Evolutionary conservation across 2,329 filamentous ascomycete species (phyloP), one percentile per base, ranked within the genome.

Genomic region (Aspergillus latus): DNA sequence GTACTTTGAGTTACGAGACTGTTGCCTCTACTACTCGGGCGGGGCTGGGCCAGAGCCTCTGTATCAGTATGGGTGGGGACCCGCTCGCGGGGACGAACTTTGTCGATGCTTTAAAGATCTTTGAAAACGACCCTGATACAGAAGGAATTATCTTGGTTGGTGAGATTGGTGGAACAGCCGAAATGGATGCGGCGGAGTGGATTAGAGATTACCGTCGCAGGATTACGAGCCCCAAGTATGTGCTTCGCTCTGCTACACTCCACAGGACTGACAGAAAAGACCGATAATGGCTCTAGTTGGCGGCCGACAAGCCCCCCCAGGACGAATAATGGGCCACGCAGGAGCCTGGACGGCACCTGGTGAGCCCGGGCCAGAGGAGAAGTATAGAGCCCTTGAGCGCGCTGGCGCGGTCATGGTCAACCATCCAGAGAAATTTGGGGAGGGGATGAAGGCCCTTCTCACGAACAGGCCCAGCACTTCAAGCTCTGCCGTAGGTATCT

Each of bases 1-100:
- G 89, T 1, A 93, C 89, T 0, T 74, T 93, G 40, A 90, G 88
- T 59, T 93, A 92, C 65, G 89, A 93, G 70, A 85, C 89, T 1
- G 89, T 92, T 1, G 89, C 87, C 0, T 86, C 88, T 1, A 85
- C 89, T 26, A 89, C 87, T 5, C 80, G 85, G 59, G 86, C 84
- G n/a, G 88, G 89, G 0, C 75, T 92, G 0, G 89, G 89, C 0
- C 89, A 93, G 71, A 90, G 87, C 65, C 75, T 92, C 5, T 89
- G 88, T 42, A 85, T 92, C 44, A 88, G 88, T 13, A 87, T 92
- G 78, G 89, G 89, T 2, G 89, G 89, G 2, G 89, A 92, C 66
- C 80, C 88, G 36, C 75, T 91, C 54, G 84, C 86, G 1, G 89
- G 89, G 0, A 93, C 89, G 1, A 87, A 87, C 54, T 85, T 92